Percentiles rank a stretch among this genome's conserved stretches.
Evolutionary conservation across 2,329 filamentous ascomycete species (phyloP).

Genomic region (Graphilbum sp.): DNA sequence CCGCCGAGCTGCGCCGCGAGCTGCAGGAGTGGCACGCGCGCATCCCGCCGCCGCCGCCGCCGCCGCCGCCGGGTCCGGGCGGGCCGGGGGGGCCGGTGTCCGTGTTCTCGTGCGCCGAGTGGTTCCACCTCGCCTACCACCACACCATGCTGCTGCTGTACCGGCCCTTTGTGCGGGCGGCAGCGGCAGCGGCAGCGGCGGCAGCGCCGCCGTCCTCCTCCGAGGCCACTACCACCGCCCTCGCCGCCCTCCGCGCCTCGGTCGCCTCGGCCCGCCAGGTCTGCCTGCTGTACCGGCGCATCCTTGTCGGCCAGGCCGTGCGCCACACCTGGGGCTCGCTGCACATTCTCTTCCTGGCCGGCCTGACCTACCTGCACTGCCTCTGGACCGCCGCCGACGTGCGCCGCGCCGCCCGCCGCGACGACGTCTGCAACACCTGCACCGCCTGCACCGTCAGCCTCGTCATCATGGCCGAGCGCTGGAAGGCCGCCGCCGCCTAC

Average conservation of each 20-base stretch:
- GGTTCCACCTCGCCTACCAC: conserved; percentile 22
- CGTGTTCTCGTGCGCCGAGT: conserved; percentile 19
- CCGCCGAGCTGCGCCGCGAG: conserved; percentile 9
- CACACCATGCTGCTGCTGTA: conserved; percentile 23
- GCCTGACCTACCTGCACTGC: conserved; percentile 19
- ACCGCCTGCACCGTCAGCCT: conserved; percentile 19
- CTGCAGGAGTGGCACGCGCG: conserved; percentile 13
- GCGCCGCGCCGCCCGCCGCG: conserved; percentile 4
- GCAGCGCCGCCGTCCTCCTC: not conserved
- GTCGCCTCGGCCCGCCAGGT: conserved; percentile 12
- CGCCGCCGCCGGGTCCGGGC: not conserved
- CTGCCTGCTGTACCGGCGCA: conserved; percentile 17
- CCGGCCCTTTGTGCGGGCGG: conserved; percentile 12
- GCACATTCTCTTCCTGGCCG: conserved; percentile 19
- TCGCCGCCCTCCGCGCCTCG: conserved; percentile 7
- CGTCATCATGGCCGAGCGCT: conserved; percentile 16
- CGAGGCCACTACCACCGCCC: not conserved
- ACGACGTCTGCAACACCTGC: conserved; percentile 16
- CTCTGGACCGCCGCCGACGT: conserved; percentile 12
- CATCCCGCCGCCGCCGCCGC: not conserved
- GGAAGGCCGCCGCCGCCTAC: conserved; percentile 13
- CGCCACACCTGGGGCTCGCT: conserved; percentile 19
- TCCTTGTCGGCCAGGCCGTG: conserved; percentile 15
- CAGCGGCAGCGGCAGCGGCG: not conserved
- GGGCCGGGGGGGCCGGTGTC: conserved; percentile 11